Conservation (phyloP, 768 basidiomycete genomes). For the Phanerodontia chrysosporium region DNA sequence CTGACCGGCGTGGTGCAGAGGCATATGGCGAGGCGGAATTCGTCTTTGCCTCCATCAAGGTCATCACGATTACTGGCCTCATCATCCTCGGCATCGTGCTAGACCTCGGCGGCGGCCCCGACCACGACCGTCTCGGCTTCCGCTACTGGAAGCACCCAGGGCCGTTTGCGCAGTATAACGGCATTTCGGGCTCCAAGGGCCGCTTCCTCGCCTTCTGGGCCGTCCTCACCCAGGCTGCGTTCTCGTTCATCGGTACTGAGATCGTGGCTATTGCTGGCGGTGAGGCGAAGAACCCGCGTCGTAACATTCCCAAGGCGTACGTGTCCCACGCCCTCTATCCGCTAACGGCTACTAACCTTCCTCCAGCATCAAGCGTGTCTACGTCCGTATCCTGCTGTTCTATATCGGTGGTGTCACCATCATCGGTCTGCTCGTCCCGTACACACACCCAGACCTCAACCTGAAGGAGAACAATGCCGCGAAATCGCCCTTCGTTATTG, state of each 20-base stretch:
- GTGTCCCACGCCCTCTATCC: no score
- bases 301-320: constrained; percentile 20
- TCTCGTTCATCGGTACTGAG: constrained; percentile 37
- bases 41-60: constrained; percentile 86
- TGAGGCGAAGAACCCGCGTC: neutral
- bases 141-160: constrained; percentile 12
- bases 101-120: constrained; percentile 1
- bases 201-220: constrained; percentile 24
- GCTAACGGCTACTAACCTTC: no score
- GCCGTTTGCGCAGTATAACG: constrained; percentile 18
- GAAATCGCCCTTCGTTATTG: constrained; percentile 43
- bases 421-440: constrained; percentile 37
- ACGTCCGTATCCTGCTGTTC: no score
- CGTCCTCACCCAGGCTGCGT: constrained; percentile 25
- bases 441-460: constrained; percentile 29
- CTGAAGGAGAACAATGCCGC: constrained; percentile 26
- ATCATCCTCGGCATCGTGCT: neutral
- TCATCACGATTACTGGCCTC: constrained; percentile 56
- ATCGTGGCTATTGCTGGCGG: constrained; percentile 18
- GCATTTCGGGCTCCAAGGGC: constrained; percentile 32
- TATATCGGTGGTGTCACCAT: constrained; percentile 34
- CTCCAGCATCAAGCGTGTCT: no score
- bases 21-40: constrained; percentile 87
- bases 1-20: constrained; percentile 27
- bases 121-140: no score